A percentile compares a stretch with the other conserved stretches of the same genome.
phyloP scores from a whole-genome alignment of 1,284 basidiomycete species.

The Boletus austroedulis region DNA sequence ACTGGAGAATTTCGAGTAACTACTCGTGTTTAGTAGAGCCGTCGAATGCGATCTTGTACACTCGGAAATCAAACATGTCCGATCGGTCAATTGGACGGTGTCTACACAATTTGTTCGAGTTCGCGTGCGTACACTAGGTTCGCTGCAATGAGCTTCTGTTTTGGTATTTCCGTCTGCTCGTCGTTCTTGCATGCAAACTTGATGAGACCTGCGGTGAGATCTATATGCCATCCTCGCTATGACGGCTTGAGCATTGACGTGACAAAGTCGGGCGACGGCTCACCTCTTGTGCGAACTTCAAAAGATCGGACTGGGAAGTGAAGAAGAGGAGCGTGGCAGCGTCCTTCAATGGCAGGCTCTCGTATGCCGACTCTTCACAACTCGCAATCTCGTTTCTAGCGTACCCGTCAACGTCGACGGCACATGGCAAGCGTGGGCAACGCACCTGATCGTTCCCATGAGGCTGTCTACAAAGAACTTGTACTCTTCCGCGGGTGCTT shows the following conservation, averaged over 20 bases:
- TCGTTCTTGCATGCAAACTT: slow-evolving; percentile 69
- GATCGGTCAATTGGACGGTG: slow-evolving; percentile 5
- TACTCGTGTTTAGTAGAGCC: slow-evolving; percentile 10
- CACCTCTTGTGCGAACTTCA: slow-evolving; percentile 76
- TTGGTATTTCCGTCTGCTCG: slow-evolving; percentile 78
- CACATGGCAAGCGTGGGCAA: neutral
- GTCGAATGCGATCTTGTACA: slow-evolving; percentile 18
- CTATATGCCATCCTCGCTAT: slow-evolving; percentile 73
- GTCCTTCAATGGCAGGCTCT: slow-evolving; percentile 83
- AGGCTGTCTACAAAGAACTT: slow-evolving; percentile 87
- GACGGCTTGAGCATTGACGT: slow-evolving; percentile 2
- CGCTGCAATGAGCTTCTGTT: slow-evolving; percentile 73
- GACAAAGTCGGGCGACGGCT: slow-evolving; percentile 14
- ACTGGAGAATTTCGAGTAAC: slow-evolving; percentile 83
- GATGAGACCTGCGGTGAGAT: slow-evolving; percentile 58
- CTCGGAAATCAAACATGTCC: neutral
- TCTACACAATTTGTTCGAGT: slow-evolving; percentile 85
- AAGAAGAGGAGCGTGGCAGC: slow-evolving; percentile 89
- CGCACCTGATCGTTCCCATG: slow-evolving; percentile 87
- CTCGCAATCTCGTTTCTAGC: slow-evolving; percentile 87
- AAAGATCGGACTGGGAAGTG: slow-evolving; percentile 70
- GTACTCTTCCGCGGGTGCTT: slow-evolving; percentile 85
- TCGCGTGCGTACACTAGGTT: slow-evolving; percentile 79
- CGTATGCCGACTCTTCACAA: slow-evolving; percentile 89
- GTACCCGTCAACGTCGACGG: neutral